These are phyloP conservation scores for Dictyostelium capitatum DNA, from an alignment of 78 protist genomes.

Conservation along the genomic window DNA sequence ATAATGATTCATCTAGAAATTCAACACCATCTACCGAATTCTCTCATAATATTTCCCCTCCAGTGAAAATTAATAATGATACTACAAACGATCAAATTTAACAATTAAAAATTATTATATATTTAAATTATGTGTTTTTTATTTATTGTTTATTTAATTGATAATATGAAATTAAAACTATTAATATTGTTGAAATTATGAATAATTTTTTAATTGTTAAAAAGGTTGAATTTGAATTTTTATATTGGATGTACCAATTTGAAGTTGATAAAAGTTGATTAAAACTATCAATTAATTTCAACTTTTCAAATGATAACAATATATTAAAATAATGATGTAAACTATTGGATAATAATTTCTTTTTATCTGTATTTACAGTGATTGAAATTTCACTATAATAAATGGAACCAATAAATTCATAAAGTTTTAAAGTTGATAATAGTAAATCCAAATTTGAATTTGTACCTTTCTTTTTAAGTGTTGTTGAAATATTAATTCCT, in stretches of 20 bases:
- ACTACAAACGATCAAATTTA: no score
- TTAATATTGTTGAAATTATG: background rate
- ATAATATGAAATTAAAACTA: background rate
- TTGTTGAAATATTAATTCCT: background rate
- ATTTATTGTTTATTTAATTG: background rate
- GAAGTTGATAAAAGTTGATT: background rate
- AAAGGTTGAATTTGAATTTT: background rate
- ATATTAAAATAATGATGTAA: background rate
- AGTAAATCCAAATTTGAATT: background rate
- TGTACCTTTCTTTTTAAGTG: background rate
- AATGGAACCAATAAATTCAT: slow-evolving; percentile 6
- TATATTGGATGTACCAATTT: background rate
- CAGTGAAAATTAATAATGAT: no score
- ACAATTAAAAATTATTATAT: no score
- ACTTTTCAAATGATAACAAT: background rate
- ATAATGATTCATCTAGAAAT: no score
- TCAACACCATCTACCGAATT: no score
- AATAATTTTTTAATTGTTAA: background rate
- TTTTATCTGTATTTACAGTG: background rate
- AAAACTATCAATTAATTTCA: no score
- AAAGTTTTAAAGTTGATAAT: background rate
- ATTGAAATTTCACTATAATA: background rate
- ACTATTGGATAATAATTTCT: background rate
- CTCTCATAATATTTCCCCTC: no score
- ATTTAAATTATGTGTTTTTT: no score